Percentiles rank a stretch among this genome's conserved stretches.
These are phyloP conservation scores for Cystobasidium onofrii DNA, from an alignment of 768 basidiomycete species.

Conservation along the genomic window DNA sequence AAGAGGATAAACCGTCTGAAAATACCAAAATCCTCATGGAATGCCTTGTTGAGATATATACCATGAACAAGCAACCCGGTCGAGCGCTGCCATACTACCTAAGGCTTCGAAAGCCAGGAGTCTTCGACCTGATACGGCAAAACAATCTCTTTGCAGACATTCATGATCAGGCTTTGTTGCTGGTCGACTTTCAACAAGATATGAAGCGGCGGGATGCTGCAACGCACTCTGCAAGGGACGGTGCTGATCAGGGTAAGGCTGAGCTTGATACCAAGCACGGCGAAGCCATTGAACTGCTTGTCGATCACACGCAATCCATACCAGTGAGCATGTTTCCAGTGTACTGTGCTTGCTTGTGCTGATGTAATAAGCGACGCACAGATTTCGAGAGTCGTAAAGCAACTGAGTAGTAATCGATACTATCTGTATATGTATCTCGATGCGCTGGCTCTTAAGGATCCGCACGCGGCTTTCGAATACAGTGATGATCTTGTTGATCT, in stretches of 20 bases:
- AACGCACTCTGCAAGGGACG: slow-evolving; percentile 41
- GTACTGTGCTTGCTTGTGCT: neutral
- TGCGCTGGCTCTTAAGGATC: slow-evolving; percentile 76
- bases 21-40: slow-evolving; percentile 72
- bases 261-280: slow-evolving; percentile 49
- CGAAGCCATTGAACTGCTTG: slow-evolving; percentile 73
- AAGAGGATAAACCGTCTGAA: slow-evolving; percentile 41
- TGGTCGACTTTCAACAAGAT: slow-evolving; percentile 92
- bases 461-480: slow-evolving; percentile 67
- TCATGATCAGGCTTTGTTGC: slow-evolving; percentile 79
- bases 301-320: slow-evolving; percentile 91
- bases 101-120: slow-evolving; percentile 72
- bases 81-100: slow-evolving; percentile 88
- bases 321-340: slow-evolving; percentile 54
- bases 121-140: slow-evolving; percentile 88
- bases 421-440: slow-evolving; percentile 92
- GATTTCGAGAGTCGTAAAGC: slow-evolving; percentile 80
- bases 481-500: slow-evolving; percentile 79
- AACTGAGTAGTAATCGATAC: slow-evolving; percentile 63
- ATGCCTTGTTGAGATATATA: slow-evolving; percentile 80
- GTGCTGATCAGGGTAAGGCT: slow-evolving; percentile 32
- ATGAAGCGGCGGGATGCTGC: slow-evolving; percentile 56
- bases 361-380: slow-evolving; percentile 43
- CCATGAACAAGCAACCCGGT: slow-evolving; percentile 76
- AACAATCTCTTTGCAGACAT: slow-evolving; percentile 91